Percentiles rank a stretch among this genome's conserved stretches.
These are phyloP conservation scores for Vigna trinervia DNA, from an alignment of 306 rosid species.

Conservation along the genomic window DNA sequence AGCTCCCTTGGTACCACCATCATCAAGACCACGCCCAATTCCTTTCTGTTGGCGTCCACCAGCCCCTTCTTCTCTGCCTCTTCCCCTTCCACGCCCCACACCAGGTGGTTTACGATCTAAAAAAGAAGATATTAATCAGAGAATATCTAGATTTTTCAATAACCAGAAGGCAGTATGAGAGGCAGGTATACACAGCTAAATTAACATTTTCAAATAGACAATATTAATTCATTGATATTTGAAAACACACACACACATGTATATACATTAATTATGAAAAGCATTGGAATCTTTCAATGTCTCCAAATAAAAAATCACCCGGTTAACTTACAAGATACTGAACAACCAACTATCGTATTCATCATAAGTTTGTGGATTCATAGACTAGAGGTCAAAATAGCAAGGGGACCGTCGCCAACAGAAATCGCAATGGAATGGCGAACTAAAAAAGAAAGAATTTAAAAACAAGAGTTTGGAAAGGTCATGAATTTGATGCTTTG, in stretches of 20 bases:
- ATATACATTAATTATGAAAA: too few relatives aligned
- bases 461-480: too few relatives aligned
- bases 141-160: neutral
- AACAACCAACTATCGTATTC: conserved; percentile 1
- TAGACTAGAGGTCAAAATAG: neutral
- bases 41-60: conserved; percentile 81
- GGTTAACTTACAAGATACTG: conserved; percentile 19
- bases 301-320: too few relatives aligned
- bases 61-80: conserved; percentile 81
- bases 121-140: conserved; percentile 36
- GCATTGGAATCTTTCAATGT: too few relatives aligned
- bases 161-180: conserved; percentile 2
- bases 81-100: conserved; percentile 92
- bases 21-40: conserved; percentile 83
- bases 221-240: too few relatives aligned
- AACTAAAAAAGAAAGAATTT: too few relatives aligned
- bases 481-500: too few relatives aligned
- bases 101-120: conserved; percentile 93
- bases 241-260: too few relatives aligned
- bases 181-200: neutral
- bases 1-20: conserved; percentile 72
- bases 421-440: too few relatives aligned
- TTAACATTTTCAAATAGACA: neutral
- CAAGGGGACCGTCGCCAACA: too few relatives aligned
- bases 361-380: conserved; percentile 3